These are phyloP conservation scores for Fomitopsis serialis DNA, from an alignment of 768 basidiomycete species.

Conservation along the genomic window DNA sequence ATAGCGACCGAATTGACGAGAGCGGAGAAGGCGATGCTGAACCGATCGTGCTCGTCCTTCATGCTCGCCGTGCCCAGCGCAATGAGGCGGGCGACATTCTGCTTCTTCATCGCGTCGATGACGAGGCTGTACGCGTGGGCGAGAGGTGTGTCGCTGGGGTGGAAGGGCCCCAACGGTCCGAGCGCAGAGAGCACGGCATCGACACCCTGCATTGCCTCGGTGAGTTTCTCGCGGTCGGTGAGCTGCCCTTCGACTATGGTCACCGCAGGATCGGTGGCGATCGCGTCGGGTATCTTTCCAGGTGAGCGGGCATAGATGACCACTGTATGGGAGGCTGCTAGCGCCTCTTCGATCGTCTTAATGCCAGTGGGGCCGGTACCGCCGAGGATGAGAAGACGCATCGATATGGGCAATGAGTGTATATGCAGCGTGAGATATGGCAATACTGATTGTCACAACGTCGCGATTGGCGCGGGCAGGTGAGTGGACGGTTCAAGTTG, in stretches of 20 bases:
- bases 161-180: constrained; percentile 44
- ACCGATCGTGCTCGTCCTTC: constrained; percentile 56
- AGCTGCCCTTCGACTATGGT: constrained; percentile 52
- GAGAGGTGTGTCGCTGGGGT: constrained; percentile 49
- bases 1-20: constrained; percentile 34
- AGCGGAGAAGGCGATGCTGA: constrained; percentile 37
- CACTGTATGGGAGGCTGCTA: constrained; percentile 40
- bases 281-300: constrained; percentile 51
- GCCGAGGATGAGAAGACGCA: constrained; percentile 65
- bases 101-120: constrained; percentile 50
- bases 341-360: constrained; percentile 48
- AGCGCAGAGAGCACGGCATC: constrained; percentile 64
- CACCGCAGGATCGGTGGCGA: constrained; percentile 37
- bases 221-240: constrained; percentile 43
- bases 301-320: constrained; percentile 62
- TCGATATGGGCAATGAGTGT: constrained; percentile 13
- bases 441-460: too few relatives aligned
- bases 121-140: constrained; percentile 53
- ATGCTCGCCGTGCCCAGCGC: constrained; percentile 70
- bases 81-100: constrained; percentile 52
- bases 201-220: constrained; percentile 48
- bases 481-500: too few relatives aligned
- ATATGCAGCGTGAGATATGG: too few relatives aligned
- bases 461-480: too few relatives aligned
- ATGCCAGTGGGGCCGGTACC: constrained; percentile 64